Evolutionary conservation across 139 green algal genomes (phyloP), one percentile per base, ranked within the genome.

Genomic region (Mesotaenium endlicherianum): DNA sequence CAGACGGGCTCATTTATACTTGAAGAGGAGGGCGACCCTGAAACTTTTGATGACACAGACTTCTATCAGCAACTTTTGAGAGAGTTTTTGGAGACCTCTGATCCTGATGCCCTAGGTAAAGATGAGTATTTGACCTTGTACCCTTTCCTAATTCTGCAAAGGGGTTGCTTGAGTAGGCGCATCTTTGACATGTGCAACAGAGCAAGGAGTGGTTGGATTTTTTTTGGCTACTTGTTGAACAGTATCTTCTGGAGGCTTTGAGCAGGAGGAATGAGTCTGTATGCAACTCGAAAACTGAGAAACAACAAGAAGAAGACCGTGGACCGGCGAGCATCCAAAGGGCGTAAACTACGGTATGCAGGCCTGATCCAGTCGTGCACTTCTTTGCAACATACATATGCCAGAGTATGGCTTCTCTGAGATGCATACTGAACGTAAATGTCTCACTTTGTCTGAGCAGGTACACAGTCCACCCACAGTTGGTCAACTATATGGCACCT

Each of bases 11-110:
- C n/a, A n/a, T n/a, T n/a, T n/a, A n/a, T n/a, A n/a, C n/a, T n/a
- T n/a, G 72, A 69, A 43, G 72, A 49, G n/a, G 60, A 59, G 49
- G 69, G 49, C 11, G 80, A 86, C 55, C 3, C n/a, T 0, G 93
- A 98, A 82, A 95, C 93, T 3, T 98, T 91, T 57, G 94, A 98
- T 49, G 95, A 98, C 75, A 81, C 72, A 0, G 93, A 98, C 70
- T 97, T 98, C 71, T 98, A 98, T 64, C 88, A 94, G 70, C 91
- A 94, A 77, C 89, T 98, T 75, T 89, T 98, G 3, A 94, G 94
- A 60, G 95, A 98, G 88, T 94, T 97, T 58, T 64, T 98, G 6
- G 92, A 96, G 36, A 87, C 77, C 3, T 83, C 77, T 42, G n/a
- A 31, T 60, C 39, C 47, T 3, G 59, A 82, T 6, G 44, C 45